These are phyloP conservation scores for Amniculicola lignicola DNA, from an alignment of 495 filamentous ascomycete genomes.

Conservation along the genomic window DNA sequence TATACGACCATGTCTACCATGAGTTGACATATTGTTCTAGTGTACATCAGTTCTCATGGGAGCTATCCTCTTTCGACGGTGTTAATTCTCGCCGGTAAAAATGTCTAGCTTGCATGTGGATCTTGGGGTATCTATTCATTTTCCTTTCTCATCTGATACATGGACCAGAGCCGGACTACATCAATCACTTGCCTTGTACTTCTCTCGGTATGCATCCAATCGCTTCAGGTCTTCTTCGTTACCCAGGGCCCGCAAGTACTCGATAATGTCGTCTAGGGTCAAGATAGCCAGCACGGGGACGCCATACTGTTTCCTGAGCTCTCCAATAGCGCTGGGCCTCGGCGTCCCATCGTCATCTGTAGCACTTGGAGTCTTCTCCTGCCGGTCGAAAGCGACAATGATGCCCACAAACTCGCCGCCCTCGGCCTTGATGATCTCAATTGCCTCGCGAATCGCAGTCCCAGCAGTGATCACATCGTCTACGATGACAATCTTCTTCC, in stretches of 20 bases:
- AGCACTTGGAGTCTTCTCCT: constrained; percentile 66
- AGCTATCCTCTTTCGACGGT: no score
- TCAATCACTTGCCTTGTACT: constrained; percentile 65
- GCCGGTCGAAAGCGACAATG: constrained; percentile 80
- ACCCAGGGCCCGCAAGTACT: constrained; percentile 54
- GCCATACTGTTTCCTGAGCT: constrained; percentile 64
- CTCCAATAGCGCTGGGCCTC: constrained; percentile 57
- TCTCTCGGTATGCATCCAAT: constrained; percentile 73
- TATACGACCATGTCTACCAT: no score
- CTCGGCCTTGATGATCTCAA: constrained; percentile 73
- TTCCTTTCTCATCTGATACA: no score
- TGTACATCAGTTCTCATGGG: no score
- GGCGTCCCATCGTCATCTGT: constrained; percentile 38
- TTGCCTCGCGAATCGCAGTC: constrained; percentile 86
- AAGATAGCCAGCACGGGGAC: constrained; percentile 46
- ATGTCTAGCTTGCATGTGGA: no score
- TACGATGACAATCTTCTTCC: constrained; percentile 81
- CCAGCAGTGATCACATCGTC: constrained; percentile 97
- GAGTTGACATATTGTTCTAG: no score
- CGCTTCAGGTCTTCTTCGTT: constrained; percentile 61
- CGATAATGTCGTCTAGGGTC: constrained; percentile 75
- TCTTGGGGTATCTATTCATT: no score
- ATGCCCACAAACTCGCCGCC: constrained; percentile 82
- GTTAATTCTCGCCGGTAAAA: no score
- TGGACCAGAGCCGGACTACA: no score